Conservation (phyloP, 2,329 filamentous ascomycete species). For the Dissoconium aciculare region DNA sequence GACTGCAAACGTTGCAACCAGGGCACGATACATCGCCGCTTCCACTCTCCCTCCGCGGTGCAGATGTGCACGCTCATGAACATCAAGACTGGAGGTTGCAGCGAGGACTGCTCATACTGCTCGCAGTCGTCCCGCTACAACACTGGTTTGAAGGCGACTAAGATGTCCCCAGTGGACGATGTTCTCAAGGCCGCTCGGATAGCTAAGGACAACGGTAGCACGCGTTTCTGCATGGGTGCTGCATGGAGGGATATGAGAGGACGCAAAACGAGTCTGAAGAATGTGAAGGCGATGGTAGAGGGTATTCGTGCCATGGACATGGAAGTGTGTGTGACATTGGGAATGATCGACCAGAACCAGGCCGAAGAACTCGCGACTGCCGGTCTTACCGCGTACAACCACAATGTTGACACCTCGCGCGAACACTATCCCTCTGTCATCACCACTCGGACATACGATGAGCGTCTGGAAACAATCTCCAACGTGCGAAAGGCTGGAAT, state of each 20-base stretch:
- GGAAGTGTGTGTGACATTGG: conserved; percentile 86
- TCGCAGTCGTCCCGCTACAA: conserved; percentile 71
- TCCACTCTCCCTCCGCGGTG: conserved; percentile 69
- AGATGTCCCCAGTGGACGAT: conserved; percentile 63
- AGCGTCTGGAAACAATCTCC: conserved; percentile 62
- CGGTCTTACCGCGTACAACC: conserved; percentile 82
- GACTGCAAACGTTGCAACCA: conserved; percentile 25
- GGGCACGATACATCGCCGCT: conserved; percentile 66
- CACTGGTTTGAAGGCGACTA: conserved; percentile 64
- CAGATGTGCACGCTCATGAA: conserved; percentile 94
- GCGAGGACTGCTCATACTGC: conserved; percentile 86
- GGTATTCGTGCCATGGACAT: conserved; percentile 70
- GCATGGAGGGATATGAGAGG: conserved; percentile 92
- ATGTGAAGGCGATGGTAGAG: conserved; percentile 73
- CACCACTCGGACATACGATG: conserved; percentile 73
- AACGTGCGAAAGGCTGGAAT: conserved; percentile 76
- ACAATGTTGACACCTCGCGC: conserved; percentile 80
- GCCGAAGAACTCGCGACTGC: conserved; percentile 70
- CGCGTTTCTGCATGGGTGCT: conserved; percentile 88
- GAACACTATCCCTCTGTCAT: conserved; percentile 83
- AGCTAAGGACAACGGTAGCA: conserved; percentile 72
- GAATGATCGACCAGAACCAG: conserved; percentile 69
- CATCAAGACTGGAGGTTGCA: conserved; percentile 88
- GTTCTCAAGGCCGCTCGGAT: conserved; percentile 64
- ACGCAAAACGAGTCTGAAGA: conserved; percentile 66